Conservation (phyloP, 768 basidiomycete species). For the Hypholoma sublateritium region DNA sequence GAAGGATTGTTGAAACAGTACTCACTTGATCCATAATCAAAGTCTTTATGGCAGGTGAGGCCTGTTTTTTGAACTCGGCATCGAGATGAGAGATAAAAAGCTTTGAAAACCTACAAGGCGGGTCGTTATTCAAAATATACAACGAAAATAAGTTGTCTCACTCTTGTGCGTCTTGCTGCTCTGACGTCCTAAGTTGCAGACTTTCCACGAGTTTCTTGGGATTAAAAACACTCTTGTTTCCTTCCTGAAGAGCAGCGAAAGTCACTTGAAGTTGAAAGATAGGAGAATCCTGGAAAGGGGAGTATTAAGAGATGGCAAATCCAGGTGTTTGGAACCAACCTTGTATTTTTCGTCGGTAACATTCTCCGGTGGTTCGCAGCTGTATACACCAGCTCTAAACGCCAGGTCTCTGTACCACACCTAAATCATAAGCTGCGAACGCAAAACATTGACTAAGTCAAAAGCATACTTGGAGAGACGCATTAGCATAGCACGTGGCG, state of each 20-base stretch:
- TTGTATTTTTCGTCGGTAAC: slow-evolving; percentile 39
- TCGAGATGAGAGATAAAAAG: slow-evolving; percentile 91
- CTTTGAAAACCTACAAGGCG: slow-evolving; percentile 76
- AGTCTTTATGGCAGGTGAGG: slow-evolving; percentile 55
- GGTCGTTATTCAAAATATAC: slow-evolving; percentile 5
- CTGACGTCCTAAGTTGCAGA: slow-evolving; percentile 72
- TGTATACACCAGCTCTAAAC: slow-evolving; percentile 83
- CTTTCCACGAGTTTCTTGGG: slow-evolving; percentile 85
- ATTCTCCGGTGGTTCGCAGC: slow-evolving; percentile 61
- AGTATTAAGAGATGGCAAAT: background rate
- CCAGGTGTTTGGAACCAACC: slow-evolving; percentile 21
- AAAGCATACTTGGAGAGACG: slow-evolving; percentile 76
- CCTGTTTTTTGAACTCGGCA: slow-evolving; percentile 83
- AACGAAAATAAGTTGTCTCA: slow-evolving; percentile 33
- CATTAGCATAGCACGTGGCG: slow-evolving; percentile 96
- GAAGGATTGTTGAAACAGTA: background rate
- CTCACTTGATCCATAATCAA: slow-evolving; percentile 73
- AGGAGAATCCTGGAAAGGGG: slow-evolving; percentile 60
- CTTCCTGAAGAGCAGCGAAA: slow-evolving; percentile 83
- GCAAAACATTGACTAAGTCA: background rate
- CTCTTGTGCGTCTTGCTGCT: slow-evolving; percentile 99
- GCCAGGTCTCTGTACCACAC: slow-evolving; percentile 89
- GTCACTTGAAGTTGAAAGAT: slow-evolving; percentile 77
- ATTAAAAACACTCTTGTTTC: slow-evolving; percentile 72
- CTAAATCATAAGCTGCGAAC: slow-evolving; percentile 34